phyloP scores from a whole-genome alignment of 2,329 filamentous ascomycete genomes.

The Paracorniculantispora psalliotae region DNA sequence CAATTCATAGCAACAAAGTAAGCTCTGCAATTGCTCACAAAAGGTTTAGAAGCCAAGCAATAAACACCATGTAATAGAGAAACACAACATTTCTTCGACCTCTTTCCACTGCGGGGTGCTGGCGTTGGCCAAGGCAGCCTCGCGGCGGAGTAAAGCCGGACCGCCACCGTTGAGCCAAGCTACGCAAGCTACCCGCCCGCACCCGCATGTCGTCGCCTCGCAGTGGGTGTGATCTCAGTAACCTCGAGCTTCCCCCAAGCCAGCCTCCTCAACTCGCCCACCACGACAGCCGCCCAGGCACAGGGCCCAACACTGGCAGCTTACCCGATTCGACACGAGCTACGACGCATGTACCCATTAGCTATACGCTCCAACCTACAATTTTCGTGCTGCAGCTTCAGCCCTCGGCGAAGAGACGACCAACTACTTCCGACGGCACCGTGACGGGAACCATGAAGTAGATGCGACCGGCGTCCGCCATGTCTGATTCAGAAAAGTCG shows the following conservation, averaged over 20 bases:
- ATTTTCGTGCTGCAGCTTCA: no score
- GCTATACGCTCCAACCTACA: no score
- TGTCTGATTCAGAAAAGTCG: slow-evolving; percentile 11
- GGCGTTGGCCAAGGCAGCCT: neutral
- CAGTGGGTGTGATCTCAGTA: slow-evolving; percentile 2
- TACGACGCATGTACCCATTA: no score
- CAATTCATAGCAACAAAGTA: no score
- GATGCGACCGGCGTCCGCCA: slow-evolving; percentile 4
- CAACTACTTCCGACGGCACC: neutral
- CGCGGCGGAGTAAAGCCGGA: slow-evolving; percentile 8
- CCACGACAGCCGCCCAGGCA: slow-evolving; percentile 5
- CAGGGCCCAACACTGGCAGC: neutral
- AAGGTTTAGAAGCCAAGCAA: no score
- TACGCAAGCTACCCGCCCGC: neutral
- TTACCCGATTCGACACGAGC: neutral
- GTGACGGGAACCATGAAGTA: slow-evolving; percentile 3
- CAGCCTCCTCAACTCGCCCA: slow-evolving; percentile 1
- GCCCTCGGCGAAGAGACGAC: neutral
- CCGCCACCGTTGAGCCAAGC: slow-evolving; percentile 5
- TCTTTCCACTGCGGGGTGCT: neutral
- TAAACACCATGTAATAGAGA: no score
- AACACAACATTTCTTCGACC: no score
- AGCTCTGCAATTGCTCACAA: no score
- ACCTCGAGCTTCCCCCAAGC: neutral
- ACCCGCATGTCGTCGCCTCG: no score